Percentiles rank a stretch among this genome's conserved stretches.
Evolutionary conservation across 2,329 filamentous ascomycete genomes (phyloP).

Genomic region (Teratosphaeria gauchensis): DNA sequence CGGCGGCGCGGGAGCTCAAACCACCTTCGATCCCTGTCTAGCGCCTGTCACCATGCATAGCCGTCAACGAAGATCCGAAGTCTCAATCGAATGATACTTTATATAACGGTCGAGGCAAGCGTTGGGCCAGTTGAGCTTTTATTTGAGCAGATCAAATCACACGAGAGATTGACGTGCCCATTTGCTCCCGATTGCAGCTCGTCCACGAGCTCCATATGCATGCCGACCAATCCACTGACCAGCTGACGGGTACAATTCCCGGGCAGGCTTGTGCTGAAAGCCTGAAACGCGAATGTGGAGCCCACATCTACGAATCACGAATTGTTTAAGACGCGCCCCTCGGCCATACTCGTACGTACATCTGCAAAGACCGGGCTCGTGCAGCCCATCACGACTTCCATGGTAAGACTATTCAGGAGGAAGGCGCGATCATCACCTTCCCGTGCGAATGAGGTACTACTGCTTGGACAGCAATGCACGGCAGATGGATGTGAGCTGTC

Average conservation of each 20-base stretch:
- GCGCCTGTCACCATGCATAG: not conserved
- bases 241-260: not conserved
- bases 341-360: not conserved
- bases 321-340: not conserved
- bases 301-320: not conserved
- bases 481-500: not conserved
- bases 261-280: not conserved
- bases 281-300: not conserved
- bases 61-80: not conserved
- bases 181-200: not conserved
- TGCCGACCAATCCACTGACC: not conserved
- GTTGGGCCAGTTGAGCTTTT: not conserved
- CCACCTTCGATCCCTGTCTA: not conserved
- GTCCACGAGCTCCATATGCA: not conserved
- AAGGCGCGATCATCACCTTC: not conserved
- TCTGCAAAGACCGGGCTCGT: not conserved
- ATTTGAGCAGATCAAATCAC: not conserved
- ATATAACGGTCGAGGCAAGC: not conserved
- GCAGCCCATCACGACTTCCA: not conserved
- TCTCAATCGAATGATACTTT: not conserved
- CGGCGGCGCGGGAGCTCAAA: not conserved
- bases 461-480: not conserved
- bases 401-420: not conserved
- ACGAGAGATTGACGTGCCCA: not conserved
- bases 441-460: not conserved